Percentiles rank a stretch among this genome's conserved stretches.
These are phyloP conservation scores for Volvox africanus DNA, from an alignment of 139 green algal genomes.

Conservation along the genomic window DNA sequence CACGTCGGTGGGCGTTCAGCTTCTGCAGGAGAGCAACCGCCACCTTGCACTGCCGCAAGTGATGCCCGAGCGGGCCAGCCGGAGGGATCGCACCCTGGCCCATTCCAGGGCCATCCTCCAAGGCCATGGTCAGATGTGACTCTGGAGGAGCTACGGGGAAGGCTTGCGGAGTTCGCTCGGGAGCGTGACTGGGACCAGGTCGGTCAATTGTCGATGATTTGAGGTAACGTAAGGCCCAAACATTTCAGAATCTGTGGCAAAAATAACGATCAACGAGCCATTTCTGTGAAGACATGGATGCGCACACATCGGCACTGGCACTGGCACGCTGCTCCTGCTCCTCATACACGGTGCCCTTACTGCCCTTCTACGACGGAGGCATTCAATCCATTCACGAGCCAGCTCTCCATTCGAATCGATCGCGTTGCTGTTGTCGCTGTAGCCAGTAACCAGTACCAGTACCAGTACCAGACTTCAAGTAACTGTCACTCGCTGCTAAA, in stretches of 20 bases:
- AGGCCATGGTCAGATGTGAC: constrained; percentile 33
- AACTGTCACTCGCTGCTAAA: not conserved
- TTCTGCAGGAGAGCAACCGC: too few relatives aligned
- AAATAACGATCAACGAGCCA: not conserved
- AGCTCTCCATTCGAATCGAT: not conserved
- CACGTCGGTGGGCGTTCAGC: too few relatives aligned
- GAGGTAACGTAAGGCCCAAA: not conserved
- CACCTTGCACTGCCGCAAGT: too few relatives aligned
- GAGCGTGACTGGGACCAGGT: constrained; percentile 75
- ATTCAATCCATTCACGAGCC: too few relatives aligned
- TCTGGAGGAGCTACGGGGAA: constrained; percentile 62
- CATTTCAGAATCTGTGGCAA: not conserved
- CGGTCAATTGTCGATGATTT: too few relatives aligned
- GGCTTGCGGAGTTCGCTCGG: constrained; percentile 59
- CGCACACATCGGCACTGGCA: not conserved
- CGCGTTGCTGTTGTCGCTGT: not conserved
- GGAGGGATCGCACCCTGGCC: too few relatives aligned
- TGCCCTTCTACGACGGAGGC: not conserved
- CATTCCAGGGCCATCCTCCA: too few relatives aligned
- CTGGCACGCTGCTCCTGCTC: not conserved
- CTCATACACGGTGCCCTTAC: not conserved
- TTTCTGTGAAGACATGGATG: not conserved
- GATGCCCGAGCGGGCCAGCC: too few relatives aligned
- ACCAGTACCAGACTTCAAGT: not conserved
- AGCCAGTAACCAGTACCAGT: not conserved